These are phyloP conservation scores for Decorospora gaudefroyi DNA, from an alignment of 2,329 filamentous ascomycete genomes.

Conservation along the genomic window DNA sequence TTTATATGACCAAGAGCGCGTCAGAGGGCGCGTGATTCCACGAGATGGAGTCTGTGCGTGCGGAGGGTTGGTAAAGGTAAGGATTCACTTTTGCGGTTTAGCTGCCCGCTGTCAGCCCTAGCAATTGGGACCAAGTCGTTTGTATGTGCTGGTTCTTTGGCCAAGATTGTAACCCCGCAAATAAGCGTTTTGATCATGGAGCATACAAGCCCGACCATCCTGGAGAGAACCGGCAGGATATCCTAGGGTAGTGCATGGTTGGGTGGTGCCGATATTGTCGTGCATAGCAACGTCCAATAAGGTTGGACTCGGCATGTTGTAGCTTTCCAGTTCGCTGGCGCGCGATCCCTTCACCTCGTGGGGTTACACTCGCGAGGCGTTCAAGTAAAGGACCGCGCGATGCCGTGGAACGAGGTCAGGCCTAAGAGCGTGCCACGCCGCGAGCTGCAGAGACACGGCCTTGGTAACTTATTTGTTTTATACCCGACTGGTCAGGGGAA, in stretches of 20 bases:
- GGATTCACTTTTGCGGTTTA: slow-evolving; percentile 16
- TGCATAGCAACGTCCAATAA: slow-evolving; percentile 17
- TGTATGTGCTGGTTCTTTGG: slow-evolving; percentile 17
- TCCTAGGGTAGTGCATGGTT: slow-evolving; percentile 34
- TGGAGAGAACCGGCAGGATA: slow-evolving; percentile 15
- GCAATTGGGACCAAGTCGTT: slow-evolving; percentile 4
- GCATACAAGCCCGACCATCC: slow-evolving; percentile 14
- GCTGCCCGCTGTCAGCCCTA: slow-evolving; percentile 7
- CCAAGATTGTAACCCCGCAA: slow-evolving; percentile 28
- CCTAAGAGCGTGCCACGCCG: slow-evolving; percentile 1
- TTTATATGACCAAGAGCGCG: slow-evolving; percentile 17
- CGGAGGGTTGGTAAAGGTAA: slow-evolving; percentile 4
- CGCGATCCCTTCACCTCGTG: slow-evolving; percentile 7
- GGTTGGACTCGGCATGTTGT: slow-evolving; percentile 1
- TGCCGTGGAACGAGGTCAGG: slow-evolving; percentile 5
- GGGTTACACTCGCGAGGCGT: slow-evolving; percentile 8
- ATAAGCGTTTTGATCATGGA: slow-evolving; percentile 23
- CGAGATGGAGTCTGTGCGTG: slow-evolving; percentile 18
- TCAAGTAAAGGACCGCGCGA: slow-evolving; percentile 1
- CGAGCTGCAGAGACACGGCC: neutral
- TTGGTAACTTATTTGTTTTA: neutral
- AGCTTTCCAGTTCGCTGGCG: slow-evolving; percentile 14
- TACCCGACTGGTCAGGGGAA: neutral
- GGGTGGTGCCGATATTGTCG: slow-evolving; percentile 16
- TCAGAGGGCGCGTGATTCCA: slow-evolving; percentile 28